A percentile compares a stretch with the other conserved stretches of the same genome.
These are phyloP conservation scores for Pythium sukuiense DNA, from an alignment of 352 stramenopile genomes.

Conservation along the genomic window DNA sequence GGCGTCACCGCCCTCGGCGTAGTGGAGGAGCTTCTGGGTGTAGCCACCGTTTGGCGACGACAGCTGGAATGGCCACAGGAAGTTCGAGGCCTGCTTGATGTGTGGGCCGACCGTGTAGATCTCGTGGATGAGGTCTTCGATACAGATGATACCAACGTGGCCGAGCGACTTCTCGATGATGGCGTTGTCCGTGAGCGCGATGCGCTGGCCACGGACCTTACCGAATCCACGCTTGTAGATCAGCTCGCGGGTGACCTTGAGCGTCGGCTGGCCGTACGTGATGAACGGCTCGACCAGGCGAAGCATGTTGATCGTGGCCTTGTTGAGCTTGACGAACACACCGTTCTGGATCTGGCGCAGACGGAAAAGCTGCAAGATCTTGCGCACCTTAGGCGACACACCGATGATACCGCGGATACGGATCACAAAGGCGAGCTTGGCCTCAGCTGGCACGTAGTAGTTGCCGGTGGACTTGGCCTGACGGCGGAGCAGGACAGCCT, in stretches of 20 bases:
- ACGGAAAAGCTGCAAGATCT: constrained; percentile 99
- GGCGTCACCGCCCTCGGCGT: constrained; percentile 91
- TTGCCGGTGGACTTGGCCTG: constrained; percentile 95
- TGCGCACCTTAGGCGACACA: constrained; percentile 91
- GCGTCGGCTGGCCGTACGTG: constrained; percentile 97
- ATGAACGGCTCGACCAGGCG: constrained; percentile 98
- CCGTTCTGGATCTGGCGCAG: constrained; percentile 99
- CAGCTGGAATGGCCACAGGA: constrained; percentile 99
- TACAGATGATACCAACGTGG: constrained; percentile 97
- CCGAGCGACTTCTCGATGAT: constrained; percentile 96
- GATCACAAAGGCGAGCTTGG: constrained; percentile 98
- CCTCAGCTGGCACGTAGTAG: constrained; percentile 97
- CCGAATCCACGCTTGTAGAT: constrained; percentile 99
- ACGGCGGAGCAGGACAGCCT: constrained; percentile 93
- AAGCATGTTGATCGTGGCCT: constrained; percentile 99
- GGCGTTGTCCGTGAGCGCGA: constrained; percentile 96
- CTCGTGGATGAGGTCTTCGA: constrained; percentile 99
- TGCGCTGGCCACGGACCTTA: constrained; percentile 98
- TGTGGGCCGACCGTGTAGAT: constrained; percentile 98
- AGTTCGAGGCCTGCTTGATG: constrained; percentile 99
- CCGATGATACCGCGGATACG: constrained; percentile 99
- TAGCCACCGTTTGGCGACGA: constrained; percentile 95
- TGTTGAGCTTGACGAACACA: constrained; percentile 99
- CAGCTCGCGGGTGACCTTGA: constrained; percentile 97
- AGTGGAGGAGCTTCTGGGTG: constrained; percentile 94